Evolutionary conservation across 257 asterid genomes (phyloP).

Genomic region (Solanum medicagineum): DNA sequence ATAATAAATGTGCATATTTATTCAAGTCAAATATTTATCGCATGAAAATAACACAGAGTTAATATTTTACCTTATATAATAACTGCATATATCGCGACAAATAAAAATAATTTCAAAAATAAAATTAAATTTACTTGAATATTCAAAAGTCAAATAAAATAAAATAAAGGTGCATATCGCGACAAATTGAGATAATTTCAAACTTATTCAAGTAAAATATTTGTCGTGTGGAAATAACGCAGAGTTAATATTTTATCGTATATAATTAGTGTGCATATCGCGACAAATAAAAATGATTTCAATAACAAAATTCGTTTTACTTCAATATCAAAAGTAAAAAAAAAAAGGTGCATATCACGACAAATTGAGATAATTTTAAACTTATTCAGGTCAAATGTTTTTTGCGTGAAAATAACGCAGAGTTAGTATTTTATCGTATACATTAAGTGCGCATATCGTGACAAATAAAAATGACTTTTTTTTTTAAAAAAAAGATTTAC

Average conservation of each 20-base stretch:
- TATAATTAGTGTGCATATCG: neutral
- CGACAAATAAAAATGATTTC: neutral
- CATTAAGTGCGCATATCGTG: neutral
- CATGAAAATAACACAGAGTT: neutral
- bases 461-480: neutral
- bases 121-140: neutral
- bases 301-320: neutral
- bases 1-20: neutral
- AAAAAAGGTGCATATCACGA: too few relatives aligned
- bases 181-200: too few relatives aligned
- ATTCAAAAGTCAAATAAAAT: too few relatives aligned
- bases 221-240: too few relatives aligned
- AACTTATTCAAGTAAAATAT: too few relatives aligned
- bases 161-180: neutral
- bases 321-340: neutral
- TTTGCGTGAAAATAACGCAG: too few relatives aligned
- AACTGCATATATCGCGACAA: neutral
- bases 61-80: neutral
- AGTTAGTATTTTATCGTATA: neutral
- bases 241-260: neutral
- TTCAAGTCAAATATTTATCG: neutral
- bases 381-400: too few relatives aligned
- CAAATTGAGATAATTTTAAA: too few relatives aligned
- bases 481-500: neutral
- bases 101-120: neutral